phyloP scores from a whole-genome alignment of 352 stramenopile genomes.

The Phytophthora aleatoria region DNA sequence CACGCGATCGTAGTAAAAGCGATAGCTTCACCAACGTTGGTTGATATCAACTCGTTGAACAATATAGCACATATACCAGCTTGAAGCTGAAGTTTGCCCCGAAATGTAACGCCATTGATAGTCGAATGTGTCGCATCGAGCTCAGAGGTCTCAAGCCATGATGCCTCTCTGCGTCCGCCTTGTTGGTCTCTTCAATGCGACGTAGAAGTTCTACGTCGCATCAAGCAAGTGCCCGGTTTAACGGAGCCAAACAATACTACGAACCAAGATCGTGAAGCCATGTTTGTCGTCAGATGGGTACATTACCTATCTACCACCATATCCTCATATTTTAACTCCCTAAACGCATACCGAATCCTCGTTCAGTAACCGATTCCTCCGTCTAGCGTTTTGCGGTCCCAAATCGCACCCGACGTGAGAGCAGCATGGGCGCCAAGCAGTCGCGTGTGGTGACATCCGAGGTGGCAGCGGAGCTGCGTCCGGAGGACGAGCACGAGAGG shows the following conservation, averaged over 20 bases:
- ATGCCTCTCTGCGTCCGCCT: background rate
- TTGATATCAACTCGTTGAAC: conserved; percentile 16
- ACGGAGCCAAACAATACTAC: background rate
- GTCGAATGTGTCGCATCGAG: background rate
- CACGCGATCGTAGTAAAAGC: conserved; percentile 10
- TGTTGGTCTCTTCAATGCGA: background rate
- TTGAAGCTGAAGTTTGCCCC: conserved; percentile 9
- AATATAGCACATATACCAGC: background rate
- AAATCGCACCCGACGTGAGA: conserved; percentile 38
- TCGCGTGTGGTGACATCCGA: conserved; percentile 75
- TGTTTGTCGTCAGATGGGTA: background rate
- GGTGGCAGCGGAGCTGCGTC: conserved; percentile 55
- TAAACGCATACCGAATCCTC: conserved; percentile 6
- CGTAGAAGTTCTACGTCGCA: too few relatives aligned
- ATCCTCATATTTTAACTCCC: background rate
- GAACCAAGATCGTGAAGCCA: background rate
- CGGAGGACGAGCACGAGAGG: conserved; percentile 45
- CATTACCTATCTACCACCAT: conserved; percentile 1
- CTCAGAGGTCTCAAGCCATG: background rate
- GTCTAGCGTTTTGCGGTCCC: background rate
- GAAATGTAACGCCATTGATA: background rate
- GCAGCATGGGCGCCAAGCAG: conserved; percentile 76
- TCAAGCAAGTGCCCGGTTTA: too few relatives aligned
- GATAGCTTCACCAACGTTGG: background rate
- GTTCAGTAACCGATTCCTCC: conserved; percentile 11